phyloP scores from a whole-genome alignment of 306 rosid species.

The Begonia masoniana region DNA sequence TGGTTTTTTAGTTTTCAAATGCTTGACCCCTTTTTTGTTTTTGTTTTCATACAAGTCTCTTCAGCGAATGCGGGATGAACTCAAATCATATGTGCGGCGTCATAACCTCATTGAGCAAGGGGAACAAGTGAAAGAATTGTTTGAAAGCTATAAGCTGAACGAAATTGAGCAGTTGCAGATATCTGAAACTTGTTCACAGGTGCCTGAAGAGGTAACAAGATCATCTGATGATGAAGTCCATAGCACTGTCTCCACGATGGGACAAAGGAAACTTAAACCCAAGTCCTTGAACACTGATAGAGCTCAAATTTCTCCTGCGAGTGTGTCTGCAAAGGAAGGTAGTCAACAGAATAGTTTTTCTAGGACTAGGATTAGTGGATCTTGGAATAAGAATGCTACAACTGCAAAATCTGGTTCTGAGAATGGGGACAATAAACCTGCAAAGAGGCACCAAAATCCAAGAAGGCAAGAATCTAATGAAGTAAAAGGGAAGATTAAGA shows the following conservation, averaged over 20 bases:
- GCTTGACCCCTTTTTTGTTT: neutral
- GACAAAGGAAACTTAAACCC: slow-evolving; percentile 37
- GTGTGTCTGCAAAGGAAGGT: slow-evolving; percentile 29
- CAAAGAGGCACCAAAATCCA: slow-evolving; percentile 40
- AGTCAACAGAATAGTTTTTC: slow-evolving; percentile 19
- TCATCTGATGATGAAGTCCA: slow-evolving; percentile 69
- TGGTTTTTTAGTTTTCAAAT: too few relatives aligned
- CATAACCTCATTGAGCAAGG: slow-evolving; percentile 37
- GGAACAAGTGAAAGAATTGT: slow-evolving; percentile 39
- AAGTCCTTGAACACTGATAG: slow-evolving; percentile 32
- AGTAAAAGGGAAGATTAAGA: slow-evolving; percentile 24
- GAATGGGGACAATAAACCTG: slow-evolving; percentile 15
- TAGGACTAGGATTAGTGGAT: slow-evolving; percentile 25
- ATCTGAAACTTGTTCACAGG: slow-evolving; percentile 51
- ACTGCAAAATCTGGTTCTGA: slow-evolving; percentile 31
- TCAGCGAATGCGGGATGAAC: slow-evolving; percentile 53
- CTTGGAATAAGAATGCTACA: slow-evolving; percentile 25
- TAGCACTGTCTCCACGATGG: slow-evolving; percentile 35
- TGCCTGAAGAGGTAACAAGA: slow-evolving; percentile 45
- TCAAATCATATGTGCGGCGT: slow-evolving; percentile 40
- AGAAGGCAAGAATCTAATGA: slow-evolving; percentile 26
- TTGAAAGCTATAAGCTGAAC: slow-evolving; percentile 30
- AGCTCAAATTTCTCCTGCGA: slow-evolving; percentile 27
- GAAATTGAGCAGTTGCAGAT: slow-evolving; percentile 40
- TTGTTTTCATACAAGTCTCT: slow-evolving; percentile 30